Conservation (phyloP, 2,329 filamentous ascomycete species). For the Allantophomopsis lycopodina region DNA sequence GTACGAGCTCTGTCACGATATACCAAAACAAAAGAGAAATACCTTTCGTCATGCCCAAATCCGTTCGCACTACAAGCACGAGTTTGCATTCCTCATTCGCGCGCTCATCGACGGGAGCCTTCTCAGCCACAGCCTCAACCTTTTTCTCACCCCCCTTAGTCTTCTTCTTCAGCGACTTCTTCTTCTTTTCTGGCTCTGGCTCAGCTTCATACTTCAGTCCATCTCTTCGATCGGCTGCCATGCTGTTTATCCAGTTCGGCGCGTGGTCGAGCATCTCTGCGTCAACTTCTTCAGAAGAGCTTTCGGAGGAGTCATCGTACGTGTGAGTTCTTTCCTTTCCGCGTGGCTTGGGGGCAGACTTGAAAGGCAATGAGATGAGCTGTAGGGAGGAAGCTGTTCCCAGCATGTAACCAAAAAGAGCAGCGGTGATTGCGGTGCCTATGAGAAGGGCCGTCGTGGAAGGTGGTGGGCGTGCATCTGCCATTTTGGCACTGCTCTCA, state of each 20-base stretch:
- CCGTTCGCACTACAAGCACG: slow-evolving; percentile 81
- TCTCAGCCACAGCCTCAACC: slow-evolving; percentile 22
- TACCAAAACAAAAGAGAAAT: slow-evolving; percentile 9
- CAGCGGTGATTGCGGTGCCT: slow-evolving; percentile 59
- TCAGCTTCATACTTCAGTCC: slow-evolving; percentile 27
- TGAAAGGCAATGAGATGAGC: slow-evolving; percentile 45
- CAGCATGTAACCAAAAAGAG: slow-evolving; percentile 68
- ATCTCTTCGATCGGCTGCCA: slow-evolving; percentile 43
- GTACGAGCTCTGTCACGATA: too few relatives aligned
- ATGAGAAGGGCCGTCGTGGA: slow-evolving; percentile 41
- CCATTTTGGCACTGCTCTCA: too few relatives aligned
- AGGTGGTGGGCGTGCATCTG: slow-evolving; percentile 8
- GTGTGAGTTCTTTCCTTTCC: slow-evolving; percentile 30
- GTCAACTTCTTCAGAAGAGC: slow-evolving; percentile 52
- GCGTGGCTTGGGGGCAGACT: slow-evolving; percentile 20
- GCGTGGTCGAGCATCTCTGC: slow-evolving; percentile 48
- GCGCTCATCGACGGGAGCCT: slow-evolving; percentile 13
- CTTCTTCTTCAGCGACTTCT: slow-evolving; percentile 8
- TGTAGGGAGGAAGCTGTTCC: slow-evolving; percentile 61
- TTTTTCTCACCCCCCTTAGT: slow-evolving; percentile 29
- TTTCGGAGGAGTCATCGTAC: slow-evolving; percentile 47
- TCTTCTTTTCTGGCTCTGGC: slow-evolving; percentile 1
- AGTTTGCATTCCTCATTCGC: slow-evolving; percentile 80
- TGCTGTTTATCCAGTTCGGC: slow-evolving; percentile 50
- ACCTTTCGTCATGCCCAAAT: slow-evolving; percentile 97